Percentiles rank a stretch among this genome's conserved stretches.
These are phyloP conservation scores for Neurospora sp. DNA, from an alignment of 2,329 filamentous ascomycete species.

Conservation along the genomic window DNA sequence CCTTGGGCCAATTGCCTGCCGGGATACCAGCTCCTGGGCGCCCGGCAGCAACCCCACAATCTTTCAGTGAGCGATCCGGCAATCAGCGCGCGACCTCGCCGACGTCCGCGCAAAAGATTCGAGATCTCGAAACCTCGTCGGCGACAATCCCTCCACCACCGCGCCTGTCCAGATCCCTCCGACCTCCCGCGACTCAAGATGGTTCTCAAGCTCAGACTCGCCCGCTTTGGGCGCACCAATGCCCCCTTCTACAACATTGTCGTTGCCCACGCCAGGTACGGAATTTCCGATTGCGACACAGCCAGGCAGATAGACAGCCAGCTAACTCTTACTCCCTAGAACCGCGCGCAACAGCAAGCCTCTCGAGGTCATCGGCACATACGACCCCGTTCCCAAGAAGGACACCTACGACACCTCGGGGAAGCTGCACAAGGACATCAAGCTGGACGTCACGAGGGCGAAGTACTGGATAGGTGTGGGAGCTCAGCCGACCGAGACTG, in stretches of 20 bases:
- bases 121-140: not conserved
- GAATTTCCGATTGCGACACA: not conserved
- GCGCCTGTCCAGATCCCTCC: not conserved
- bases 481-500: conserved; percentile 84
- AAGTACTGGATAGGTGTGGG: conserved; percentile 97
- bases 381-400: conserved; percentile 57
- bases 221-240: conserved; percentile 84
- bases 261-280: conserved; percentile 81
- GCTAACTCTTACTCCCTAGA: conserved; percentile 33
- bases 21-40: not conserved
- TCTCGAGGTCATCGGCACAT: conserved; percentile 82
- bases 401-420: conserved; percentile 52
- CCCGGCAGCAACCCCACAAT: not conserved
- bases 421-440: conserved; percentile 80
- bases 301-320: not conserved
- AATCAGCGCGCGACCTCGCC: not conserved
- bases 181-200: conserved; percentile 39
- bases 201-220: conserved; percentile 89
- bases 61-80: not conserved
- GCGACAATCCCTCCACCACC: not conserved
- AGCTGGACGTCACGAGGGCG: conserved; percentile 69
- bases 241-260: conserved; percentile 97
- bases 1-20: not conserved
- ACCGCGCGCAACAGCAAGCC: conserved; percentile 81
- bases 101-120: not conserved